Percentiles rank a stretch among this genome's conserved stretches.
Conservation (phyloP, 163 green algal genomes). For the Picocystis sp. region DNA sequence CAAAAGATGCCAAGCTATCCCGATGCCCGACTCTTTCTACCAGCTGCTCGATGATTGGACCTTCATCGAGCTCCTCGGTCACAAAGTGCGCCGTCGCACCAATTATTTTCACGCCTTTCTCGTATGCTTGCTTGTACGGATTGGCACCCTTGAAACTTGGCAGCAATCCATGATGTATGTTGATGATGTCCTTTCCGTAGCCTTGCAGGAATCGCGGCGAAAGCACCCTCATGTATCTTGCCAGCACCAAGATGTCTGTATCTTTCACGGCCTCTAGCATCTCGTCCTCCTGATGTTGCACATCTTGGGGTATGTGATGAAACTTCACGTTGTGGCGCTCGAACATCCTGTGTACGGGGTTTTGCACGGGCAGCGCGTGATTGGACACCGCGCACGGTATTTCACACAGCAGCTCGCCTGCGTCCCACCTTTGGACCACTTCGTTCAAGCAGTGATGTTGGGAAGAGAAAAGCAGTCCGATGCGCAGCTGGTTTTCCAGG, state of each 20-base stretch:
- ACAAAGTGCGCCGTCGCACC: conserved; percentile 62
- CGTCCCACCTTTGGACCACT: conserved; percentile 1
- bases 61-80: conserved; percentile 42
- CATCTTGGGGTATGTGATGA: conserved; percentile 3
- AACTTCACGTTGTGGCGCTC: neutral
- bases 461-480: conserved; percentile 1
- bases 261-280: conserved; percentile 38
- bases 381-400: conserved; percentile 7
- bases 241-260: conserved; percentile 53
- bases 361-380: neutral
- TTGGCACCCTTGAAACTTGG: conserved; percentile 42
- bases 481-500: neutral
- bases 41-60: conserved; percentile 59
- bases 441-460: conserved; percentile 9
- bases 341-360: neutral
- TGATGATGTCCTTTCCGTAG: conserved; percentile 54
- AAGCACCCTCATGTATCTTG: conserved; percentile 55
- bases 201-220: conserved; percentile 36
- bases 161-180: conserved; percentile 73
- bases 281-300: conserved; percentile 33
- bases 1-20: conserved; percentile 24
- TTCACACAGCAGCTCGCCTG: conserved; percentile 3
- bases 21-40: conserved; percentile 49
- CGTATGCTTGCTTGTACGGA: conserved; percentile 53
- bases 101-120: conserved; percentile 70